Conservation (phyloP, 2,329 filamentous ascomycete genomes). For the Clonostachys rhizophaga region DNA sequence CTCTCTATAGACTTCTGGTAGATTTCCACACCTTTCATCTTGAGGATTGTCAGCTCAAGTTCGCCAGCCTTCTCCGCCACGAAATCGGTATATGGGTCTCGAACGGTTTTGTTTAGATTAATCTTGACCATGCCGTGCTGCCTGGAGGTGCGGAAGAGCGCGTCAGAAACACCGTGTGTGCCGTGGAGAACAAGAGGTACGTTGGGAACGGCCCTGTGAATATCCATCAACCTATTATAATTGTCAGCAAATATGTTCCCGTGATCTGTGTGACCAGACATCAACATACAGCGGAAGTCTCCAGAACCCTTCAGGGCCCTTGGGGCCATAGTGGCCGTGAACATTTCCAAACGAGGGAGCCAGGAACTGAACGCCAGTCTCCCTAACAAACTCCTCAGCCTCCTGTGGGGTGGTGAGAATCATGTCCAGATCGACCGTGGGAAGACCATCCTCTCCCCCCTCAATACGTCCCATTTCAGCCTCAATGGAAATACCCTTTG, state of each 20-base stretch:
- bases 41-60: not conserved
- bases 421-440: not conserved
- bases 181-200: not conserved
- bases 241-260: not conserved
- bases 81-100: not conserved
- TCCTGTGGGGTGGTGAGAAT: not conserved
- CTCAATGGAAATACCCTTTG: constrained; percentile 56
- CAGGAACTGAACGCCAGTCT: not conserved
- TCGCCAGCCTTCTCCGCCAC: not conserved
- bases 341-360: not conserved
- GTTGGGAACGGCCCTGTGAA: not conserved
- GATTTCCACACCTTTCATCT: not conserved
- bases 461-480: constrained; percentile 50
- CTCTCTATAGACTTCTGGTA: not conserved
- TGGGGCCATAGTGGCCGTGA: not conserved
- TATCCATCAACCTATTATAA: not conserved
- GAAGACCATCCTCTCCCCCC: not conserved
- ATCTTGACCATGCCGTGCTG: not conserved
- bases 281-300: not conserved
- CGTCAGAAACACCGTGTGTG: not conserved
- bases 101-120: not conserved
- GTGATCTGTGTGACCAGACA: not conserved
- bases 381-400: not conserved
- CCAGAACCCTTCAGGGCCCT: not conserved
- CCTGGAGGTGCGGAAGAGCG: not conserved